These are phyloP conservation scores for Cercospora sp. DNA, from an alignment of 2,329 filamentous ascomycete species.

Conservation along the genomic window DNA sequence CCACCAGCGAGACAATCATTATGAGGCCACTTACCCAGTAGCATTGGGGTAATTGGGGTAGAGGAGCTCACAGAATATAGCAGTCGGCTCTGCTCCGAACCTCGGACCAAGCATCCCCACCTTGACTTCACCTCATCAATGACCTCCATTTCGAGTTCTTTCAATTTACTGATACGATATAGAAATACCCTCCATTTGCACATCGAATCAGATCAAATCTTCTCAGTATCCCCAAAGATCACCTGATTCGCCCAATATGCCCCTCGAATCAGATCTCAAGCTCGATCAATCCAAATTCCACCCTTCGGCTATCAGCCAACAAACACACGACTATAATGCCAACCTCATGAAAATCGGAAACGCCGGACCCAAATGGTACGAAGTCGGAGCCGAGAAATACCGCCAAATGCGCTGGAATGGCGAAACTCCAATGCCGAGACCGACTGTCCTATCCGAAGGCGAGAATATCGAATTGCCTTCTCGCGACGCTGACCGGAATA, in stretches of 20 bases:
- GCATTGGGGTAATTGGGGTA: background rate
- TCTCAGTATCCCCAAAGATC: background rate
- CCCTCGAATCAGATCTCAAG: conserved; percentile 28
- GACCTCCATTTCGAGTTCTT: background rate
- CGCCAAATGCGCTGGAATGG: conserved; percentile 56
- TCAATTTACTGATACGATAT: background rate
- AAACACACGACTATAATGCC: conserved; percentile 50
- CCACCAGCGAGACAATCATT: background rate
- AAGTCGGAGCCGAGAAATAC: conserved; percentile 57
- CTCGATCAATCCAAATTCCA: conserved; percentile 47
- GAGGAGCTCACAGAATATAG: background rate
- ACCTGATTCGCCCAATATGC: conserved; percentile 19
- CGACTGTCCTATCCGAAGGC: conserved; percentile 49
- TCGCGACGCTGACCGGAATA: conserved; percentile 51
- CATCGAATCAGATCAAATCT: background rate
- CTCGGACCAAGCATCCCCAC: background rate
- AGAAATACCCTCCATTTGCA: background rate
- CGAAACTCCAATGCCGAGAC: conserved; percentile 48
- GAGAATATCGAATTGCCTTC: conserved; percentile 54
- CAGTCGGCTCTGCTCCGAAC: conserved; percentile 1
- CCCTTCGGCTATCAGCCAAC: conserved; percentile 41
- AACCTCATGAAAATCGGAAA: conserved; percentile 46
- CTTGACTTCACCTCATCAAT: background rate
- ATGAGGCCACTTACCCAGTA: background rate
- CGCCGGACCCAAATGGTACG: conserved; percentile 52